Evolutionary conservation across 805 yeast species (phyloP), one percentile per base, ranked within the genome.

Genomic region (Ogataea methanolica): DNA sequence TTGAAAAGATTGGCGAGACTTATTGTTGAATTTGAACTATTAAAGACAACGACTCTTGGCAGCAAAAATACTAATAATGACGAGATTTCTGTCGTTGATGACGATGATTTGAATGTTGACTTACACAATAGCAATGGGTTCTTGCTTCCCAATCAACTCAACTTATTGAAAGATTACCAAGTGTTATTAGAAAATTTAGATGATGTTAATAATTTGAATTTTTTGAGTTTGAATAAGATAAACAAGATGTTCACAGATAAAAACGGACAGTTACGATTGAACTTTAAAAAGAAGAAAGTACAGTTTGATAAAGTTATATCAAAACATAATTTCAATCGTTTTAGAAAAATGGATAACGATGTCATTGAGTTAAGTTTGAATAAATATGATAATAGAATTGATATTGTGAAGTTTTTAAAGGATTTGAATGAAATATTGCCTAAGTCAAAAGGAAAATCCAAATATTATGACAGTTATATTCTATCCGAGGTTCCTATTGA

Each of bases 21-120:
- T 50, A 65, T 81, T 1, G 62, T 83, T 31, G 96, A 88, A 57
- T 79, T 81, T 57, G 78, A 78, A 44, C 51, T 81, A 2, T 69
- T 75, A 5, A 74, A 75, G 29, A 65, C 44, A 9, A 33, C 40
- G 9, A 26, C 21, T 6, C 12, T 17, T 12, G 23, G 39, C 17
- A 14, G 11, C 26, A 36, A 19, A 21, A 37, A 22, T 23, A 17
- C 33, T 6, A 48, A 62, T 2, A 78, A 74, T 1, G 35, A 58
- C 5, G 21, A 50, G 4, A 52, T 15, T 9, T 23, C 22, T 12
- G 33, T 31, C 15, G 36, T 36, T 2, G 14, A 23, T 3, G 58
- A 54, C 31, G 63, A 57, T 23, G 62, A 67, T 14, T 19, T 54
- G 8, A 52, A 44, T 33, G 51, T 58, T 42, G 61, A 59, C 44